Evolutionary conservation across 2,329 filamentous ascomycete species (phyloP), one percentile per base, ranked within the genome.

Genomic region (Stachybotrys echinatus): DNA sequence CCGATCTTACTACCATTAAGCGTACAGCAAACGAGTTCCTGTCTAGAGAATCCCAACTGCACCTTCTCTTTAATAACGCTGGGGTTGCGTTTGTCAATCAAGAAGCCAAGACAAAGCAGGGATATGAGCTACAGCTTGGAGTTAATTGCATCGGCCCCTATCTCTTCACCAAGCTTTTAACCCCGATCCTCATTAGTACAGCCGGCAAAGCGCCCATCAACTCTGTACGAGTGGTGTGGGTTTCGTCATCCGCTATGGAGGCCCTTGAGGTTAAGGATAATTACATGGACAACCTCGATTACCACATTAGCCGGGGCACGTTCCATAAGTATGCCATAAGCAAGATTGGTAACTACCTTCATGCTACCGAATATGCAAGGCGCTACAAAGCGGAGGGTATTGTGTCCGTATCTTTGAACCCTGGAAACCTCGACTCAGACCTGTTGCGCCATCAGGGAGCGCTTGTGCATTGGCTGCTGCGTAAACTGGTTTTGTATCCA

Each of bases 51-150:
- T 42, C 47, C 6, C 55, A 58, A 17, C 58, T 74, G 2, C 65
- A 74, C 43, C 55, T 71, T 1, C 55, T 74, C 34, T 62, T 72
- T 53, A 70, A 74, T 53, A 75, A 75, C 55, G 73, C 73, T 2
- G 73, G 65, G 6, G 62, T 74, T 34, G 71, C 70, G 54, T 59
- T 8, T 63, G 69, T 0, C 70, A 71, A 0, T 52, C 57, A 14
- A 70, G 67, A 0, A 64, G 61, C 44, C 44, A 65, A 61, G 55
- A 71, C 71, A 1, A 61, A 61, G 4, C 70, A 72, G 27, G 62
- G 62, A 17, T 66, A 72, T 51, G 72, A 74, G 50, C 61, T 73
- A 6, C 71, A 74, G 54, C 62, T 74, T 3, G 72, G 71, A 12
- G 65, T 67, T 3, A 73, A 74, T 49, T 68, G 68, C 39, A 53